Evolutionary conservation across 1,139 yeast genomes (phyloP).

Genomic region (Magnusiomyces fungicola): DNA sequence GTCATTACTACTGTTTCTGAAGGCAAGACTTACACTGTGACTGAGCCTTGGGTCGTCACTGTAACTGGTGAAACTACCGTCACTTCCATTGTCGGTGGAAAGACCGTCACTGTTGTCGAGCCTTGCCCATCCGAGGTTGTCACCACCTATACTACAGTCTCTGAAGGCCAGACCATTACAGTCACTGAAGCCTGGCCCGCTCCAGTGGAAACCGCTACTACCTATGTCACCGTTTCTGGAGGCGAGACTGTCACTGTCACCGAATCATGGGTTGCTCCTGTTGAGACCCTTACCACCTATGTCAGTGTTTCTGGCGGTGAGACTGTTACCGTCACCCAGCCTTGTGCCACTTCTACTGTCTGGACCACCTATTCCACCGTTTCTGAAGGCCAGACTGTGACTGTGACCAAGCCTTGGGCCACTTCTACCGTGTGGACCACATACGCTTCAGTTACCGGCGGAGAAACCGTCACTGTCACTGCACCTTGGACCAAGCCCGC

Average conservation of each 20-base stretch:
- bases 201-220: conserved; percentile 11
- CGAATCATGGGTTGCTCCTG: conserved; percentile 6
- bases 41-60: conserved; percentile 13
- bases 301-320: not conserved
- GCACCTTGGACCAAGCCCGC: not conserved
- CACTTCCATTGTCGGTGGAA: conserved; percentile 2
- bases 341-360: not conserved
- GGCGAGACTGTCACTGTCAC: conserved; percentile 11
- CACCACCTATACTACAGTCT: conserved; percentile 2
- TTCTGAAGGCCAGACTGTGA: not conserved
- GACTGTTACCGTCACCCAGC: conserved; percentile 1
- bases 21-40: conserved; percentile 12
- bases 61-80: conserved; percentile 9
- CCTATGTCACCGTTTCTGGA: conserved; percentile 9
- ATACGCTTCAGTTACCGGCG: not conserved
- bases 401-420: conserved; percentile 2
- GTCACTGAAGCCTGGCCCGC: conserved; percentile 11
- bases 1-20: conserved; percentile 7
- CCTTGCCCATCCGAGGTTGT: conserved; percentile 6
- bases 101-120: conserved; percentile 14
- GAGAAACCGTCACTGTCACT: not conserved
- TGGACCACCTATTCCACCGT: not conserved
- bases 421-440: not conserved
- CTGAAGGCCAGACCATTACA: conserved; percentile 12
- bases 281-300: not conserved